These are phyloP conservation scores for Fusarium sp. DNA, from an alignment of 2,329 filamentous ascomycete genomes.

Conservation along the genomic window DNA sequence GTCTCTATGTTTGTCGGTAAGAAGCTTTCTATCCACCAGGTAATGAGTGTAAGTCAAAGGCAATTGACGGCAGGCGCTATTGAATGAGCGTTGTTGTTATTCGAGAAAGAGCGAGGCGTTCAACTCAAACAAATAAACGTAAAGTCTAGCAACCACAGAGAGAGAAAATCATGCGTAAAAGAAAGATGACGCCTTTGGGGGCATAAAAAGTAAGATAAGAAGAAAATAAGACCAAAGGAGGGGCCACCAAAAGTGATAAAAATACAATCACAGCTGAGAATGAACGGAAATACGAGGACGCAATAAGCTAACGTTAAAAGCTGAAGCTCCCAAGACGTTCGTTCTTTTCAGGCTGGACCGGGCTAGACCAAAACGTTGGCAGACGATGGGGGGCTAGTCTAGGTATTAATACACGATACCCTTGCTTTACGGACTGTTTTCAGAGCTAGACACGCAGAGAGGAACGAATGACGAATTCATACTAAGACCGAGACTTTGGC, in stretches of 20 bases:
- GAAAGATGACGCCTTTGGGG: not conserved
- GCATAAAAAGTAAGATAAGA: constrained; percentile 7
- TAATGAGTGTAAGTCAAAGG: constrained; percentile 1
- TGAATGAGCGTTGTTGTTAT: constrained; percentile 7
- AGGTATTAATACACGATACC: constrained; percentile 22
- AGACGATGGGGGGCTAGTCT: constrained; percentile 17
- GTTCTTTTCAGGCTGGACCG: constrained; percentile 29
- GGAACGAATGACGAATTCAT: constrained; percentile 23
- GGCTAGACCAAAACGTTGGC: constrained; percentile 26
- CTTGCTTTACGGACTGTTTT: constrained; percentile 12
- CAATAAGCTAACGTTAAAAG: constrained; percentile 35
- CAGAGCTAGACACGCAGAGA: constrained; percentile 14
- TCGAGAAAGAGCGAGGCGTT: not conserved
- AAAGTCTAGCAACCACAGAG: not conserved
- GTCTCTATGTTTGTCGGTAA: not conserved
- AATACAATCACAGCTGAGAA: not conserved
- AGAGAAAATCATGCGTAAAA: constrained; percentile 1
- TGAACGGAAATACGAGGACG: constrained; percentile 32
- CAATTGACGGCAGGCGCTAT: constrained; percentile 3
- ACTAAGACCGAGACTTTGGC: constrained; percentile 16
- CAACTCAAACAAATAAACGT: not conserved
- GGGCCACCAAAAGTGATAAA: constrained; percentile 4
- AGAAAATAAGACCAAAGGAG: not conserved
- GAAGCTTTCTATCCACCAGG: not conserved
- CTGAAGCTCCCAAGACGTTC: constrained; percentile 24